Evolutionary conservation across 768 basidiomycete species (phyloP), one percentile per base, ranked within the genome.

Genomic region (Lactifluus rugatus): DNA sequence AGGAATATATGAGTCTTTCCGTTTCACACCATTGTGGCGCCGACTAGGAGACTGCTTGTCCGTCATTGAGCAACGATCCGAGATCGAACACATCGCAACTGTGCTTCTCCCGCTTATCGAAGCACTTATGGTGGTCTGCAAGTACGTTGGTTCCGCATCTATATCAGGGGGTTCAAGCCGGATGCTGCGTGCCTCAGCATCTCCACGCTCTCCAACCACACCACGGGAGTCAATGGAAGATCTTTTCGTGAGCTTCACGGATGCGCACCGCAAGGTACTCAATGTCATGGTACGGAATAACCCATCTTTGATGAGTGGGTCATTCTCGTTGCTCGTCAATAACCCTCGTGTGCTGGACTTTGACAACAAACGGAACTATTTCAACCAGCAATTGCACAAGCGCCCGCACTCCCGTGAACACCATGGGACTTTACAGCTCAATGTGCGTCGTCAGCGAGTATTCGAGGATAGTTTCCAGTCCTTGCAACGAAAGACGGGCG

Each of bases 241-340:
- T 60, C 78, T 95, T 14, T 98, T 98, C 69, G 84, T 95, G 48
- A 78, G 81, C 7, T 98, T 98, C 74, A 97, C 94, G 9, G 93
- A 95, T 64, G 79, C 84, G 16, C 95, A 98, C 69, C 81, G 93
- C 59, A 94, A 94, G 70, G 81, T 96, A 48, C 80, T 98, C 55
- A 99, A 99, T 70, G 76, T 93, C 60, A 95, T 99, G 87, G 94
- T 99, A 31, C 87, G 96, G 62, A 97, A 94, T 70, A 98, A 98
- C 69, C 96, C 96, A 2, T 93, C 94, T 0, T 72, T 99, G 42
- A 94, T 99, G 89, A 92, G 91, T 65, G 96, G 96, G 11, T 97
- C 95, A 1, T 99, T 99, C 78, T 93, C 94, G 16, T 78, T 99
- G 1, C 77, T 99, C 62, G 89, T 99, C 47, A 85, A 94, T 73